phyloP scores from a whole-genome alignment of 2,329 filamentous ascomycete genomes.

The Shiraia sp. region DNA sequence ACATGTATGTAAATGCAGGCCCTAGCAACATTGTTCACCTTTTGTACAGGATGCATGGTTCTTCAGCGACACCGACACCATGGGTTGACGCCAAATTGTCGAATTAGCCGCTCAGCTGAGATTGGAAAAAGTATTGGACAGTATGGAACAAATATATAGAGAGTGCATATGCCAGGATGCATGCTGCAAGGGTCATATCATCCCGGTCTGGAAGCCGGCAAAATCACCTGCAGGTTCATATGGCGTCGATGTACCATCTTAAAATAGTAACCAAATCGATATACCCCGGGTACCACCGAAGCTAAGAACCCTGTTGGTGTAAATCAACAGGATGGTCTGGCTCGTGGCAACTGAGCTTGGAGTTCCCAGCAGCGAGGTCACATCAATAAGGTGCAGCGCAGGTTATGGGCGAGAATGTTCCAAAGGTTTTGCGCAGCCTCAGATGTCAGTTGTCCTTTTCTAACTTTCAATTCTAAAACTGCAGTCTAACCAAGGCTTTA shows the following conservation, averaged over 20 bases:
- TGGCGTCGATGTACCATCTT: constrained; percentile 22
- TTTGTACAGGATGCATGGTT: too few species aligned
- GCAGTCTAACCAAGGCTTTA: too few species aligned
- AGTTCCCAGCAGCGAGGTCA: too few species aligned
- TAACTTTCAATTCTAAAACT: too few species aligned
- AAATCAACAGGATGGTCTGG: too few species aligned
- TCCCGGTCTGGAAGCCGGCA: constrained; percentile 26
- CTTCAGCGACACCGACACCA: too few species aligned
- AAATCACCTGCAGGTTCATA: constrained; percentile 28
- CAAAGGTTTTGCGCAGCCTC: too few species aligned
- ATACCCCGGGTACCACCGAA: constrained; percentile 15
- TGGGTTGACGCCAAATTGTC: constrained; percentile 13
- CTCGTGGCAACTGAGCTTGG: too few species aligned
- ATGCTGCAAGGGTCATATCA: constrained; percentile 19
- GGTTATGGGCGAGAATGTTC: too few species aligned
- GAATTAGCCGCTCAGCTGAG: constrained; percentile 23
- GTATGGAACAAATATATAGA: constrained; percentile 31
- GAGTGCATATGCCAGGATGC: constrained; percentile 26
- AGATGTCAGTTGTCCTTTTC: too few species aligned
- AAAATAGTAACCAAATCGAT: constrained; percentile 25
- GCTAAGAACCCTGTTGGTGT: neutral
- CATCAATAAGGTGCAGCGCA: too few species aligned
- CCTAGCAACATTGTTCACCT: too few species aligned
- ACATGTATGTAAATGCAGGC: constrained; percentile 6
- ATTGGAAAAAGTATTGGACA: constrained; percentile 21